These are phyloP conservation scores for Mucor irregularis DNA, from an alignment of 371 early-diverging fungal species.

Conservation along the genomic window DNA sequence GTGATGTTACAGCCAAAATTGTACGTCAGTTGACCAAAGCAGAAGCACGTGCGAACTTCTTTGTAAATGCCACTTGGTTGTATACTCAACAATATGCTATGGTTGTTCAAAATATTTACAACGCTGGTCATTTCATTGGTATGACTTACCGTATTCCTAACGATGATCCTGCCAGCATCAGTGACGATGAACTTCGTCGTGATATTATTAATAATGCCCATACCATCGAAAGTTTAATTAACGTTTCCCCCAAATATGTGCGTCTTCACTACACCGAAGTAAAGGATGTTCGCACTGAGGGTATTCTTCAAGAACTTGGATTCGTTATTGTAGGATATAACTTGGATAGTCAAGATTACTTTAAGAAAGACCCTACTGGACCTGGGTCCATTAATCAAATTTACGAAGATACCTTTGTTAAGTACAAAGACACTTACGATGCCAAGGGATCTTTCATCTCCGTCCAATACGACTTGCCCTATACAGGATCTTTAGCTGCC, in stretches of 20 bases:
- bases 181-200: conserved; percentile 43
- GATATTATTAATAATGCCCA: conserved; percentile 53
- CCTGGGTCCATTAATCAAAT: conserved; percentile 32
- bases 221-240: conserved; percentile 47
- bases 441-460: conserved; percentile 54
- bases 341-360: conserved; percentile 54
- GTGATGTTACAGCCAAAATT: conserved; percentile 60
- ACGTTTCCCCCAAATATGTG: conserved; percentile 54
- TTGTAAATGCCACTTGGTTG: conserved; percentile 62
- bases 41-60: conserved; percentile 60
- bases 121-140: conserved; percentile 61
- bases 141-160: conserved; percentile 61
- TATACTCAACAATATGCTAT: conserved; percentile 56
- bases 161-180: conserved; percentile 43
- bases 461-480: conserved; percentile 59
- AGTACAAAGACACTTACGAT: conserved; percentile 46
- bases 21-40: conserved; percentile 52
- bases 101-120: conserved; percentile 54
- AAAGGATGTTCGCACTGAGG: conserved; percentile 43
- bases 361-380: conserved; percentile 33
- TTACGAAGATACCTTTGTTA: conserved; percentile 33
- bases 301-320: conserved; percentile 47
- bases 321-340: conserved; percentile 56
- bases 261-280: conserved; percentile 53
- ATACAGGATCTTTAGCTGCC: conserved; percentile 51